Conservation (phyloP, 2,329 filamentous ascomycete genomes). For the Xylariaceae sp. region DNA sequence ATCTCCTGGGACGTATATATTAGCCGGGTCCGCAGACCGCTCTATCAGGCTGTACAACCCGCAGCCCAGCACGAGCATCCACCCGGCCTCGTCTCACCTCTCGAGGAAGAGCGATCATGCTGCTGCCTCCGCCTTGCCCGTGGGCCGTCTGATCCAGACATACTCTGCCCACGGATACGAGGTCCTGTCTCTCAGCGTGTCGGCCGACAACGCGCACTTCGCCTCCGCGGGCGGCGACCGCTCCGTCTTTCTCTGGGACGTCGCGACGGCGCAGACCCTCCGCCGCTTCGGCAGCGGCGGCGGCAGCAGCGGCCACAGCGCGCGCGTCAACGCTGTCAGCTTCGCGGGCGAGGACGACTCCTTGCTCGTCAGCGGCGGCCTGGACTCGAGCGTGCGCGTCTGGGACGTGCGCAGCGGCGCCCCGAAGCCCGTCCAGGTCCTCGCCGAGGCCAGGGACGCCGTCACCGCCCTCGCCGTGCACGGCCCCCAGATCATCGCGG, state of each 20-base stretch:
- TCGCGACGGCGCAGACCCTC: constrained; percentile 70
- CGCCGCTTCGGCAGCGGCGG: constrained; percentile 64
- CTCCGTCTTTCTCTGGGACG: constrained; percentile 91
- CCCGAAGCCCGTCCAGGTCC: constrained; percentile 63
- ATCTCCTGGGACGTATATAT: constrained; percentile 67
- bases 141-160: constrained; percentile 70
- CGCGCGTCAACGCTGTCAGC: constrained; percentile 61
- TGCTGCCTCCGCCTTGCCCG: constrained; percentile 26
- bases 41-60: constrained; percentile 83
- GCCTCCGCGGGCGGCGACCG: constrained; percentile 86
- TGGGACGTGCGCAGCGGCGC: constrained; percentile 61
- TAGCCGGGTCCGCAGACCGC: constrained; percentile 83
- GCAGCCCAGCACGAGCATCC: constrained; percentile 38
- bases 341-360: constrained; percentile 62
- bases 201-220: constrained; percentile 75
- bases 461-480: constrained; percentile 47
- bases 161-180: constrained; percentile 91
- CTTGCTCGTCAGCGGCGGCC: constrained; percentile 67
- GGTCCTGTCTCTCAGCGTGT: constrained; percentile 73
- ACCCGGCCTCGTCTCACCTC: constrained; percentile 22
- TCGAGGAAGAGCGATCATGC: constrained; percentile 32
- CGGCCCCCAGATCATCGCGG: constrained; percentile 58
- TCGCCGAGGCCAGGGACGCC: constrained; percentile 68
- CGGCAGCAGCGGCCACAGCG: constrained; percentile 57
- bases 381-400: constrained; percentile 69